These are phyloP conservation scores for Pyrus betulifolia DNA, from an alignment of 306 rosid species.

Conservation along the genomic window DNA sequence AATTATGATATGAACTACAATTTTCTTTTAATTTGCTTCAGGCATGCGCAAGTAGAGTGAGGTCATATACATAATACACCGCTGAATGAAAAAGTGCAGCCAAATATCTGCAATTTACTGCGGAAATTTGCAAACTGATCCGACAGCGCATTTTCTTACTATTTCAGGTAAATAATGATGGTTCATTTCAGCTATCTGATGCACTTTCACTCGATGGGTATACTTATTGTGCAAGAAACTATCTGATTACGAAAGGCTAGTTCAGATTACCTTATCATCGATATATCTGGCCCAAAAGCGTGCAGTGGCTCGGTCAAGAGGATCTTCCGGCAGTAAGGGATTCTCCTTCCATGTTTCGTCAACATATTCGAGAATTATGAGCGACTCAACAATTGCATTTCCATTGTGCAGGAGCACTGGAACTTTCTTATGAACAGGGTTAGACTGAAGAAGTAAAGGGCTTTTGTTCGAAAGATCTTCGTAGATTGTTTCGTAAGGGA, in stretches of 20 bases:
- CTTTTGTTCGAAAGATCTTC: conserved; percentile 39
- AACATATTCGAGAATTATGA: conserved; percentile 28
- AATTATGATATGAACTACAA: no score
- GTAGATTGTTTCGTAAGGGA: conserved; percentile 13
- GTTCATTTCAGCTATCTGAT: no score
- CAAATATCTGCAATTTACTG: no score
- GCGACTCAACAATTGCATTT: conserved; percentile 18
- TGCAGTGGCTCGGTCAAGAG: conserved; percentile 11
- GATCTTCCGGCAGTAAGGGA: conserved; percentile 24
- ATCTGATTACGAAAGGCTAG: neutral
- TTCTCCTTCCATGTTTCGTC: conserved; percentile 28
- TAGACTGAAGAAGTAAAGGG: conserved; percentile 23
- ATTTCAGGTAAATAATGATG: no score
- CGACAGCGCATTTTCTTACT: neutral
- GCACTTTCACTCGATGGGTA: neutral
- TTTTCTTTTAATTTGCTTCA: no score
- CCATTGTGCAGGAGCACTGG: conserved; percentile 32
- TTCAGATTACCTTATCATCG: conserved; percentile 13
- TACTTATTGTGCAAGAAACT: neutral
- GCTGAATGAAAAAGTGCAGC: no score
- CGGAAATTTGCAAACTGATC: no score
- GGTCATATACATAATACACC: no score
- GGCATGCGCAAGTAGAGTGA: no score
- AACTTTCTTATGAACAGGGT: conserved; percentile 19
- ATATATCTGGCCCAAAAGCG: conserved; percentile 32